phyloP scores from a whole-genome alignment of 2,329 filamentous ascomycete species.

The Cercospora zeae-maydis region DNA sequence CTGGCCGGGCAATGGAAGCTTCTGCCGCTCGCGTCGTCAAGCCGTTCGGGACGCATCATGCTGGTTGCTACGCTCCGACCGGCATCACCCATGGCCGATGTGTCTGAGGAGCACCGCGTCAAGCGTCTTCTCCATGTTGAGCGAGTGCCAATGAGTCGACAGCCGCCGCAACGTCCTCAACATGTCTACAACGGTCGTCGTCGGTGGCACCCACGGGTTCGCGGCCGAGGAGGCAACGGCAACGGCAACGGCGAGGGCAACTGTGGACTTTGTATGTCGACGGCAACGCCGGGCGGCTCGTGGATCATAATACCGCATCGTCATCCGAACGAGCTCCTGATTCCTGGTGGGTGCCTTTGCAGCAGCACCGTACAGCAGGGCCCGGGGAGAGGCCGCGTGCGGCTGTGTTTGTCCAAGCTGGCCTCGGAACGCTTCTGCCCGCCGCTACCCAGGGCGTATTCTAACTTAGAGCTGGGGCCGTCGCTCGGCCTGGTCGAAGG shows the following conservation, averaged over 20 bases:
- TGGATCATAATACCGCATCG: not conserved
- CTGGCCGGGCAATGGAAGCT: not conserved
- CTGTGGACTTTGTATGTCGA: not conserved
- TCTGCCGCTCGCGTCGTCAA: not conserved
- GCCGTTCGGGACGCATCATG: not conserved
- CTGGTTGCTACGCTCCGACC: not conserved
- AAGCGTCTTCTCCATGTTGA: not conserved
- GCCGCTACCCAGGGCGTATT: not conserved
- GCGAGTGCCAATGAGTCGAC: not conserved
- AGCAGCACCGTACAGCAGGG: not conserved
- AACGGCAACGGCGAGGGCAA: not conserved
- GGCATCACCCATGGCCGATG: not conserved
- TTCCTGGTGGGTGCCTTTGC: not conserved
- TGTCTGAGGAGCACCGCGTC: not conserved
- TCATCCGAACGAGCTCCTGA: not conserved
- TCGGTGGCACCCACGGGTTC: not conserved
- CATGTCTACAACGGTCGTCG: not conserved
- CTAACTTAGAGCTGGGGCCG: slow-evolving; percentile 4
- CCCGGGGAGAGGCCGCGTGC: slow-evolving; percentile 6
- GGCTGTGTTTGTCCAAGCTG: slow-evolving; percentile 7
- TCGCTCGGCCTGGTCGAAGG: slow-evolving; percentile 11
- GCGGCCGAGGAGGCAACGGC: not conserved
- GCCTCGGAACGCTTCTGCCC: slow-evolving; percentile 13
- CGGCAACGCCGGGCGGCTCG: not conserved
- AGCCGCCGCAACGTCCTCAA: not conserved